These are phyloP conservation scores for Psilocybe cyanescens DNA, from an alignment of 768 basidiomycete genomes.

Conservation along the genomic window DNA sequence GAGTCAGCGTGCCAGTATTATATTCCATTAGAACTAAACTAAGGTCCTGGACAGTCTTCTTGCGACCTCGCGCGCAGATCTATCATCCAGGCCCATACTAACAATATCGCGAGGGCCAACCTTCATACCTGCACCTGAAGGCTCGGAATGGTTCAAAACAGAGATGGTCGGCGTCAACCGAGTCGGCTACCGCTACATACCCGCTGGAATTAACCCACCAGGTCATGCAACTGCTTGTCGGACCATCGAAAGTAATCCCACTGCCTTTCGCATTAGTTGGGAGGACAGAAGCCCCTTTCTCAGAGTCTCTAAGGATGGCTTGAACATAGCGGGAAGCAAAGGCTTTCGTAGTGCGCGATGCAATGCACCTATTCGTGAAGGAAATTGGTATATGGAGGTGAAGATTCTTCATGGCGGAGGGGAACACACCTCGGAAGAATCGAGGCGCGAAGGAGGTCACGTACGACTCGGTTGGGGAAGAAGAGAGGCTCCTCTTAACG, in stretches of 20 bases:
- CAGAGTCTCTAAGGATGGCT: constrained; percentile 77
- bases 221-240: constrained; percentile 67
- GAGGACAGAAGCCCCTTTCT: constrained; percentile 88
- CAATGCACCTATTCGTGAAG: constrained; percentile 88
- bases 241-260: constrained; percentile 81
- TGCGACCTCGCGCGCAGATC: constrained; percentile 63
- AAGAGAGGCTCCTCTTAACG: constrained; percentile 92
- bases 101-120: constrained; percentile 75
- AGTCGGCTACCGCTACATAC: constrained; percentile 78
- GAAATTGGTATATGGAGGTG: constrained; percentile 95
- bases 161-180: constrained; percentile 77
- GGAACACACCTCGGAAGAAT: constrained; percentile 51
- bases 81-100: constrained; percentile 70
- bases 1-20: constrained; percentile 30
- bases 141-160: constrained; percentile 63
- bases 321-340: constrained; percentile 77
- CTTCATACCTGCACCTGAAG: constrained; percentile 63
- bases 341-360: constrained; percentile 91
- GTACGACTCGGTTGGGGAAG: constrained; percentile 92
- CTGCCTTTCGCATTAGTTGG: constrained; percentile 78
- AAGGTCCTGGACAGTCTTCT: constrained; percentile 46
- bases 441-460: constrained; percentile 70
- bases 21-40: background rate
- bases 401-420: constrained; percentile 77
- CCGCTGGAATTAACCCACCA: constrained; percentile 71